Evolutionary conservation across 2,329 filamentous ascomycete genomes (phyloP), one percentile per base, ranked within the genome.

Genomic region (Colletotrichum liaoningense): DNA sequence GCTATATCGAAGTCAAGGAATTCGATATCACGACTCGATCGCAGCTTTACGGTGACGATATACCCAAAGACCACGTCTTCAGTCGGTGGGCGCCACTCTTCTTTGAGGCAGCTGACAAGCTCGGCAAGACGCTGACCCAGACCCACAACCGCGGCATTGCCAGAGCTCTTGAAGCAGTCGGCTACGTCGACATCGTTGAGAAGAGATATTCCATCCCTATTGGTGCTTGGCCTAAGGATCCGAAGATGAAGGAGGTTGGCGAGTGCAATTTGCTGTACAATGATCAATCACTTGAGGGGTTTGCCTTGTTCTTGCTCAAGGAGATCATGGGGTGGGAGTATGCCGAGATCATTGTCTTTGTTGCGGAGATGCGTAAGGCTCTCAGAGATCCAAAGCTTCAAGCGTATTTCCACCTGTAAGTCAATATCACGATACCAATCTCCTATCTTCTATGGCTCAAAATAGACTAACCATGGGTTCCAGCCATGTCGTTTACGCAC

Each of bases 1-100:
- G 88, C 7, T 84, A 79, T 76, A 56, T 84, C 24, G 80, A 84
- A 68, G 72, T 79, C 49, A 72, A 79, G 9, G 80, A 82, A 56
- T 79, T 78, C 3, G 78, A 79, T 0, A 76, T 78, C 58, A 35
- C 14, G 4, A 19, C 9, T 12, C 30, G n/a, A 5, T 59, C 57
- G 11, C 49, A n/a, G 16, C 63, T 76, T 33, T 69, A 73, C 65
- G 77, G 76, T 62, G 77, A 78, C 56, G 42, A 66, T 2, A 62
- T 79, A n/a, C 63, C 67, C 6, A 74, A 77, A 28, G 75, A 77
- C 64, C 72, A 79, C 74, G 75, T 79, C 63, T 79, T 77, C 68
- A 77, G 78, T 71, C 74, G 74, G 16, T 80, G 78, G 79, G 75
- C 75, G 4, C 52, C 72, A 1, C 59, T 79, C 3, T 79, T 79